Evolutionary conservation across 2,329 filamentous ascomycete species (phyloP), one percentile per base, ranked within the genome.

Genomic region (Cercospora sp.): DNA sequence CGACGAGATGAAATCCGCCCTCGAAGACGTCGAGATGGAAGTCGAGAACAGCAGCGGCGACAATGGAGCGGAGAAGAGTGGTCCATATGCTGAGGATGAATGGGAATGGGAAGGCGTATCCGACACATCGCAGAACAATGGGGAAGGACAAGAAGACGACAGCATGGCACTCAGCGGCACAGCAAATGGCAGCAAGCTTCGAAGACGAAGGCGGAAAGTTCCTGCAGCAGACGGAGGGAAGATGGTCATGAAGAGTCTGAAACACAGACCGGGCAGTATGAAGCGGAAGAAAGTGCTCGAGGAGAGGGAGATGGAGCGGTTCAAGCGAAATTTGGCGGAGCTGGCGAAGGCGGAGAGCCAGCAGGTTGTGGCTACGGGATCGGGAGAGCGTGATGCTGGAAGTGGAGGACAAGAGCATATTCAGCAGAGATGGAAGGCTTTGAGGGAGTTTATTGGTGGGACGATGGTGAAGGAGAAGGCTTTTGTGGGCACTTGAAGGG

Each of bases 391-490:
- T 18, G 13, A 12, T 28, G 49, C 5, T 21, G 18, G 12, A 5
- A 8, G 13, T 16, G 49, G 5, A 53, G 40, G 26, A 26, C 40
- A 62, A 30, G 73, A 80, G 1, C 88, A 85, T 16, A 81, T 75
- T 68, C 62, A 86, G 9, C 88, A 85, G 74, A 84, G 91, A 65
- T 97, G 93, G 91, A 91, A 91, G 32, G 92, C 93, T 16, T 79
- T 98, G 79, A 88, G 94, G 74, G 89, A 85, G 9, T 96, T 94
- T 77, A 96, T 97, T 62, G 90, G 91, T 1, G 86, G 89, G 51
- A 97, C 92, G 0, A 92, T 97, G 89, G 92, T 97, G 81, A 91
- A 92, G 80, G 94, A 94, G 74, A 88, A 90, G 13, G 91, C 90
- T 3, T 97, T 97, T 61, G 70, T 64, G 62, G 71, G 69, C 60